phyloP scores from a whole-genome alignment of 805 yeast genomes.

The Yarrowia hollandica region DNA sequence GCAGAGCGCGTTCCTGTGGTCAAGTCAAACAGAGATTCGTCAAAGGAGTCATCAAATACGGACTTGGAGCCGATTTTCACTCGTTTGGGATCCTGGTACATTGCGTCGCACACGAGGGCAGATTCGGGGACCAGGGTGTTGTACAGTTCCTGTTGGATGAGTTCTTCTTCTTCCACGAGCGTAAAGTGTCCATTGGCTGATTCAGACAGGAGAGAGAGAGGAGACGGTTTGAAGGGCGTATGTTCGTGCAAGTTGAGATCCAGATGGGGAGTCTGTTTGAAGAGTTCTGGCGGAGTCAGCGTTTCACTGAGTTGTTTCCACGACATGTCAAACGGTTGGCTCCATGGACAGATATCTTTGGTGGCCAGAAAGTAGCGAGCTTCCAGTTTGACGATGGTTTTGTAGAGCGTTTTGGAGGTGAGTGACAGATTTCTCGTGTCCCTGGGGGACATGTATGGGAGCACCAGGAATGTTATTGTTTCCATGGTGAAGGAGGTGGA shows the following conservation, averaged over 20 bases:
- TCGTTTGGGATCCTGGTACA: background rate
- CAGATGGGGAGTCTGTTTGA: conserved; percentile 1
- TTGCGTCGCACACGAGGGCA: background rate
- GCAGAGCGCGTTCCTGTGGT: background rate
- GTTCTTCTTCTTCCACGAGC: background rate
- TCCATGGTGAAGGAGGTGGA: background rate
- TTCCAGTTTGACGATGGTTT: background rate
- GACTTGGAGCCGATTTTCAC: background rate
- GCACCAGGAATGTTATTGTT: background rate
- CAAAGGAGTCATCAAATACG: background rate
- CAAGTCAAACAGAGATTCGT: background rate
- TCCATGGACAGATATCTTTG: conserved; percentile 20
- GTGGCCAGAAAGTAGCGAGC: background rate
- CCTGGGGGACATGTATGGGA: background rate
- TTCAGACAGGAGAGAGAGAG: background rate
- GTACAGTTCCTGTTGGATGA: background rate
- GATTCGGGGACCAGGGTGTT: background rate
- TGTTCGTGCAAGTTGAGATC: conserved; percentile 11
- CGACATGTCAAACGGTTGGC: conserved; percentile 1
- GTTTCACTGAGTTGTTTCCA: background rate
- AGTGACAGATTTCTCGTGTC: background rate
- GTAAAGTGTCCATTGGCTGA: background rate
- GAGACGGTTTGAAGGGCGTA: conserved; percentile 3
- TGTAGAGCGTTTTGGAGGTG: background rate
- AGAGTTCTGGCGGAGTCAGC: background rate